Conservation (phyloP, 306 rosid genomes). For the Prunus mongolica region DNA sequence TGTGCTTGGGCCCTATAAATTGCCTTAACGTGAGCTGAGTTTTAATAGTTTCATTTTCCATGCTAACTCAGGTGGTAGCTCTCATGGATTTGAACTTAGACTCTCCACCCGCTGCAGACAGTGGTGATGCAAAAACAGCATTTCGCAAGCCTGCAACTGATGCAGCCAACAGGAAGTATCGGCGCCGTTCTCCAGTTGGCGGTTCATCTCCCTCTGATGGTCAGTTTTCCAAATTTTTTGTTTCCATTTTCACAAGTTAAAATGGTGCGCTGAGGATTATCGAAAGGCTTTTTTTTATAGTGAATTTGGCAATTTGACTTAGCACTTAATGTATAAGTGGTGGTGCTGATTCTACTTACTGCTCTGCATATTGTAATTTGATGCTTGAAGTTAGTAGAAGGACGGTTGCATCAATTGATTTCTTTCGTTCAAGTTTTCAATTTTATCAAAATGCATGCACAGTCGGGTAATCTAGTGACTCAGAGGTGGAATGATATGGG, state of each 20-base stretch:
- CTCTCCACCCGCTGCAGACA: conserved; percentile 21
- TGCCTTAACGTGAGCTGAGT: background rate
- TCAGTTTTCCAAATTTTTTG: conserved; percentile 33
- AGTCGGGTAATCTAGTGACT: background rate
- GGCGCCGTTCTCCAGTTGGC: conserved; percentile 69
- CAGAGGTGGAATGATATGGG: background rate
- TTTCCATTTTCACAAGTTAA: conserved; percentile 16
- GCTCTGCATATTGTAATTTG: too few species aligned
- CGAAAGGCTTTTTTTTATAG: background rate
- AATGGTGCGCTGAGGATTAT: conserved; percentile 6
- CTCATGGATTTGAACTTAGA: conserved; percentile 52
- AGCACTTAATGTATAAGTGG: background rate
- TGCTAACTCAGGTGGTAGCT: conserved; percentile 21
- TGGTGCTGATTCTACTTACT: background rate
- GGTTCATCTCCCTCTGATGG: conserved; percentile 68
- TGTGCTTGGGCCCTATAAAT: background rate
- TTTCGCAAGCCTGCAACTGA: conserved; percentile 75
- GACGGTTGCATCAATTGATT: background rate
- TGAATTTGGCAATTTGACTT: background rate
- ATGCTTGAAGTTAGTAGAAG: too few species aligned
- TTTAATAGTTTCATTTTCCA: too few species aligned
- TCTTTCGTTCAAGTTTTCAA: background rate
- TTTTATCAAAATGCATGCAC: background rate
- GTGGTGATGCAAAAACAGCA: conserved; percentile 43
- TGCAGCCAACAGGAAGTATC: conserved; percentile 65